A percentile compares a stretch with the other conserved stretches of the same genome.
Conservation (phyloP, 768 basidiomycete genomes). For the Tricholoma hemisulphureum region DNA sequence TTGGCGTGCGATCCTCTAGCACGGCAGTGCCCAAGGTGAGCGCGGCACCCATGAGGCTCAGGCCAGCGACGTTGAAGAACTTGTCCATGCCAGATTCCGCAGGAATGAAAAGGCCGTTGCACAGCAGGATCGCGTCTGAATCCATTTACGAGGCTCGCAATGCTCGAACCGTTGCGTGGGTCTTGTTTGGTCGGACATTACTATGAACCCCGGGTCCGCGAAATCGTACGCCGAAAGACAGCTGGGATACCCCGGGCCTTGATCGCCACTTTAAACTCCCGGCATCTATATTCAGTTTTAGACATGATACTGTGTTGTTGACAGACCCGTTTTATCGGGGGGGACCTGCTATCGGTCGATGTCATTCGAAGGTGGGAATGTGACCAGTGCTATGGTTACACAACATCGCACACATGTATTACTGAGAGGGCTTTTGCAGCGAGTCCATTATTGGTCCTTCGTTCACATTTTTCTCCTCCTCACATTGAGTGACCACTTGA, state of each 20-base stretch:
- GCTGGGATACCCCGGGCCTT: background rate
- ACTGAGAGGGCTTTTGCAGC: conserved; percentile 23
- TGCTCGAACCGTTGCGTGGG: too few relatives aligned
- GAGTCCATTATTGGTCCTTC: conserved; percentile 29
- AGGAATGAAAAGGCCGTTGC: background rate
- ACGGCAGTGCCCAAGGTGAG: background rate
- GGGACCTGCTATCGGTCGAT: background rate
- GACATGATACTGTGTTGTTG: too few relatives aligned
- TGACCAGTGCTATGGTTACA: background rate
- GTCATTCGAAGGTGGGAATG: background rate
- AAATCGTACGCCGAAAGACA: background rate
- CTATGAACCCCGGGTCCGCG: too few relatives aligned
- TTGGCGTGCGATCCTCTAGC: background rate
- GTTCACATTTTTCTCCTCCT: conserved; percentile 10
- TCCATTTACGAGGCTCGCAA: too few relatives aligned
- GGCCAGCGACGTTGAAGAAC: background rate
- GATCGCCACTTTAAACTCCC: background rate
- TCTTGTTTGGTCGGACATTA: too few relatives aligned
- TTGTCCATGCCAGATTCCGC: background rate
- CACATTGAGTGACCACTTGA: background rate
- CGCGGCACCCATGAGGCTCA: background rate
- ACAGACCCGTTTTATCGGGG: background rate
- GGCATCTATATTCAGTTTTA: too few relatives aligned
- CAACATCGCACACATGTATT: background rate
- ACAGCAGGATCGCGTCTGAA: background rate